Conservation (phyloP, 352 stramenopile species). For the Plasmopara halstedii region DNA sequence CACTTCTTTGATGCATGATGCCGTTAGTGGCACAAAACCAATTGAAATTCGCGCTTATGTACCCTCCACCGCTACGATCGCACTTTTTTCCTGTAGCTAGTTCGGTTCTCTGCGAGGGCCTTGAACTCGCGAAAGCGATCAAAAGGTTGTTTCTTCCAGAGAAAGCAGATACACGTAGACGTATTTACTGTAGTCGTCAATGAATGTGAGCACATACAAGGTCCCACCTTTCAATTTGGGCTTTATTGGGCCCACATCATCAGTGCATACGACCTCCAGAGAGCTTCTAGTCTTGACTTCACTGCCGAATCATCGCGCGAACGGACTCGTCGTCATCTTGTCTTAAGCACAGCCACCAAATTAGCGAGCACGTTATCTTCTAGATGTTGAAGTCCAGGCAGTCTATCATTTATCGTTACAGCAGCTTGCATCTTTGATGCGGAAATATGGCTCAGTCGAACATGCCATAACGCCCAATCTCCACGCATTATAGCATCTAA, state of each 20-base stretch:
- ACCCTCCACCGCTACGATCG: background rate
- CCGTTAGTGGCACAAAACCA: background rate
- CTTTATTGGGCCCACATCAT: background rate
- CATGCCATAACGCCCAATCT: no score
- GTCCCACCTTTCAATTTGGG: background rate
- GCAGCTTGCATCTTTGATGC: background rate
- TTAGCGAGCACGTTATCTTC: no score
- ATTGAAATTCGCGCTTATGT: background rate
- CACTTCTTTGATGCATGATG: background rate
- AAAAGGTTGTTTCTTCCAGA: background rate
- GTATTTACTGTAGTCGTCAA: background rate
- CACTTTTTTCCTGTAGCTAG: background rate
- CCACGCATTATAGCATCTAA: no score
- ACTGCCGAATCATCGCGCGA: background rate
- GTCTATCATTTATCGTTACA: background rate
- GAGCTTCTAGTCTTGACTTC: background rate
- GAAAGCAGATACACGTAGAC: background rate
- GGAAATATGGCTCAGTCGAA: no score
- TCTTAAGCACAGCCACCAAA: background rate
- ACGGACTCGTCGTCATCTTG: background rate
- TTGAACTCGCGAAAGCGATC: background rate
- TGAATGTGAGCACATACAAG: background rate
- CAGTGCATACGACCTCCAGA: background rate
- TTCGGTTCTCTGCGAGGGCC: background rate
- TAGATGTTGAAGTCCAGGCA: background rate